Evolutionary conservation across 108 stramenopile species (phyloP), one percentile per base, ranked within the genome.

Genomic region (Fragilaria radians): DNA sequence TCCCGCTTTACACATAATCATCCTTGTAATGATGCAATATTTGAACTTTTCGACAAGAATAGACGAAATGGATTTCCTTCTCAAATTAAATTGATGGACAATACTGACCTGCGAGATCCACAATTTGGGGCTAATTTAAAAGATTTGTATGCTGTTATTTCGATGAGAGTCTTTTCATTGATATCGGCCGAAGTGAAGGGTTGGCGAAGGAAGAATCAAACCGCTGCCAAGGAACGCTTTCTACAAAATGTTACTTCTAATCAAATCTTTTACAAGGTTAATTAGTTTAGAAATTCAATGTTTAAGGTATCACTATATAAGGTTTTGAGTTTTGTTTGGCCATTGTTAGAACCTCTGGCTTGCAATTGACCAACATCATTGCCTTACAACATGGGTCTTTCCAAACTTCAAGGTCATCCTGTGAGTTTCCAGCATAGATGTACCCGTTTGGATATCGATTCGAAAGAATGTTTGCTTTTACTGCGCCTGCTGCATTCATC

Each of bases 181-280:
- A 56, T 73, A 7, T 74, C 71, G 11, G 62, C 72, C 30, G 65
- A 70, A 61, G 79, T 81, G 4, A n/a, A 50, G 26, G 30, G 23
- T 23, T 81, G 79, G 79, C 67, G 79, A 25, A 25, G 21, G 3
- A 57, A 47, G n/a, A 68, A 71, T 2, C 79, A 81, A 52, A 54
- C 49, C 5, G 79, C 75, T 5, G 54, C 5, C 4, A 60, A 63
- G 3, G 26, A 70, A 29, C 75, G 79, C 0, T 57, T 81, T 21
- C 36, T 48, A n/a, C 51, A 66, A 21, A 74, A 74, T 22, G 75
- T 63, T 49, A 52, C 24, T 1, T 34, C 63, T 68, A 68, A 23
- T 69, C 75, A 27, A 81, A 81, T 47, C 36, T 11, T 11, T 42
- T 14, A 14, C 36, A 42, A 42, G 36, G 14, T 7, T 7, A 42